A percentile compares a stretch with the other conserved stretches of the same genome.
Conservation (phyloP, 75 land plant species). For the Picea sitchensis region DNA sequence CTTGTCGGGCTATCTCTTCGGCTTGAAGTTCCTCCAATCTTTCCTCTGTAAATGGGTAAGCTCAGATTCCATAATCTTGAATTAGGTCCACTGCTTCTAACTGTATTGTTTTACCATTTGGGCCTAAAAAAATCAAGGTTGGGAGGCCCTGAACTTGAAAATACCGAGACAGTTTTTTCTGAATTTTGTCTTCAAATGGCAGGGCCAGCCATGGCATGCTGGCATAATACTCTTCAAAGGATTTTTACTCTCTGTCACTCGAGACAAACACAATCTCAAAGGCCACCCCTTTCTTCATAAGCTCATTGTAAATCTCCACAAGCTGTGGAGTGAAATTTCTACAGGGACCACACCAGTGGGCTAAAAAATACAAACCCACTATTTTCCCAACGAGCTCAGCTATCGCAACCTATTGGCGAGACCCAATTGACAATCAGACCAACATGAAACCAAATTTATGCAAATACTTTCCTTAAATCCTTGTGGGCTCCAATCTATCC, state of each 20-base stretch:
- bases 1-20: constrained; percentile 13
- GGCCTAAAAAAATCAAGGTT: constrained; percentile 19
- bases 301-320: constrained; percentile 20
- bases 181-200: constrained; percentile 16
- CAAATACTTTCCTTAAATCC: no score
- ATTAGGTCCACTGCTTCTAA: constrained; percentile 13
- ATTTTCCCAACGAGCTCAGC: constrained; percentile 39
- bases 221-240: constrained; percentile 17
- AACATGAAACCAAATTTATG: constrained; percentile 13
- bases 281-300: constrained; percentile 12
- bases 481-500: no score
- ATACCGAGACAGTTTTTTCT: constrained; percentile 16
- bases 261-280: constrained; percentile 29
- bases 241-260: constrained; percentile 21
- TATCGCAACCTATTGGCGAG: constrained; percentile 19
- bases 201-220: constrained; percentile 33
- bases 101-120: constrained; percentile 24
- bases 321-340: constrained; percentile 35
- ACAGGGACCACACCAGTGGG: no score
- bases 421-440: constrained; percentile 4
- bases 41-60: constrained; percentile 26
- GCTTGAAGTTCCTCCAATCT: constrained; percentile 10
- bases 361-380: constrained; percentile 47
- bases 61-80: constrained; percentile 11
- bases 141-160: constrained; percentile 26